Evolutionary conservation across 768 basidiomycete species (phyloP), one percentile per base, ranked within the genome.

Genomic region (Saitozyma podzolica): DNA sequence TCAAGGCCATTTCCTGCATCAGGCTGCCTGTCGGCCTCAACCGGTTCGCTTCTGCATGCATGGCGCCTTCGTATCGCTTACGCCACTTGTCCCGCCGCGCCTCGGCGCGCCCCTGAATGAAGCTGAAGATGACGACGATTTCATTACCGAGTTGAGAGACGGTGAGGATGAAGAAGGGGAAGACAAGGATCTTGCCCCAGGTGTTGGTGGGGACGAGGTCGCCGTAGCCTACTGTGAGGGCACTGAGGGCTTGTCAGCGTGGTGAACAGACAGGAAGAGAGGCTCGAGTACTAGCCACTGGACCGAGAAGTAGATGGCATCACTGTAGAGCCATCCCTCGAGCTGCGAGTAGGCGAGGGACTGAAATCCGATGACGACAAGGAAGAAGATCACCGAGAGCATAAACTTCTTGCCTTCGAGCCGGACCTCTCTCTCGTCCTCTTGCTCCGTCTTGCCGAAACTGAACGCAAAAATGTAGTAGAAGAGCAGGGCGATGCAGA

Each of bases 61-160:
- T 72, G 3, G 65, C 66, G 6, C 51, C 59, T 56, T 79, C 77
- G 56, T 75, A 78, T n/a, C 59, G 53, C 50, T 58, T 50, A 39
- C 77, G 67, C 75, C 78, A 79, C 39, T 59, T 53, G 10, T 63
- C 58, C 48, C 74, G 58, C 19, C 78, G 64, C 11, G 59, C 53
- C 4, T 70, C 58, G 6, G 73, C 67, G 16, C 67, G 52, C 6
- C 53, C 13, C n/a, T 57, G 64, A 53, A 80, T 75, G 60, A 72
- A 80, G 9, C 50, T 50, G 40, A 79, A 63, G 43, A 80, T 75
- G 43, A 75, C 58, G 9, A 71, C 67, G 59, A 78, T 71, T 48
- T 72, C 67, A 55, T 77, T 76, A 62, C 70, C 78, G 45, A 78
- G 56, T 66, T 71, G 76, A 13, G 73, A 72, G 63, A 80, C 77